Conservation (phyloP, 148 eudicot genomes). For the Camellia lanceoleosa region DNA sequence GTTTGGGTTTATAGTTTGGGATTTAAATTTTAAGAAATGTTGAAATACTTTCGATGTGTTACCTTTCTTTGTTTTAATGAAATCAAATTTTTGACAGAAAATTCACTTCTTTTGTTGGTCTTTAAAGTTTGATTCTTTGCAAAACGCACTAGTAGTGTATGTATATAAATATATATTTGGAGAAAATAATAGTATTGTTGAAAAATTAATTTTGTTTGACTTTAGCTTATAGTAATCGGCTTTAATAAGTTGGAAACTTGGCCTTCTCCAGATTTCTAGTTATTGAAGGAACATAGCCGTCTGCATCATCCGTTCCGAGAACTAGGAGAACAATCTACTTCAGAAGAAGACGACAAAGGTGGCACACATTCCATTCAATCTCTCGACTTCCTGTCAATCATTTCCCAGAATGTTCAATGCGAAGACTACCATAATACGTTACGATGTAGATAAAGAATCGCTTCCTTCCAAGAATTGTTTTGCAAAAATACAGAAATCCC, state of each 20-base stretch:
- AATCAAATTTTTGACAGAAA: too few species aligned
- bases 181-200: too few species aligned
- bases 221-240: neutral
- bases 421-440: conserved; percentile 37
- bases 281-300: conserved; percentile 10
- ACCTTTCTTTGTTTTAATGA: too few species aligned
- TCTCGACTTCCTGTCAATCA: conserved; percentile 56
- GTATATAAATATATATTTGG: too few species aligned
- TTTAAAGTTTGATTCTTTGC: neutral
- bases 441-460: conserved; percentile 53
- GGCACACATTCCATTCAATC: conserved; percentile 29
- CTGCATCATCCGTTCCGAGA: conserved; percentile 19
- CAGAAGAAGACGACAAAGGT: conserved; percentile 52
- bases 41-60: too few species aligned
- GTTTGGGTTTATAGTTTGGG: too few species aligned
- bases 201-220: too few species aligned
- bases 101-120: too few species aligned
- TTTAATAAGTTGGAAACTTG: conserved; percentile 3
- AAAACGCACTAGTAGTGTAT: too few species aligned
- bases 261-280: conserved; percentile 18
- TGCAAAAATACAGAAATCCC: conserved; percentile 36
- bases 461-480: conserved; percentile 23
- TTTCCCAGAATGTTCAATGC: conserved; percentile 49
- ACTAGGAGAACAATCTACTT: conserved; percentile 16
- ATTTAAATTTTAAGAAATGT: too few species aligned